Base-by-base conservation (phyloP, 495 filamentous ascomycete genomes). In the Penicillium bovifimosum region DNA sequence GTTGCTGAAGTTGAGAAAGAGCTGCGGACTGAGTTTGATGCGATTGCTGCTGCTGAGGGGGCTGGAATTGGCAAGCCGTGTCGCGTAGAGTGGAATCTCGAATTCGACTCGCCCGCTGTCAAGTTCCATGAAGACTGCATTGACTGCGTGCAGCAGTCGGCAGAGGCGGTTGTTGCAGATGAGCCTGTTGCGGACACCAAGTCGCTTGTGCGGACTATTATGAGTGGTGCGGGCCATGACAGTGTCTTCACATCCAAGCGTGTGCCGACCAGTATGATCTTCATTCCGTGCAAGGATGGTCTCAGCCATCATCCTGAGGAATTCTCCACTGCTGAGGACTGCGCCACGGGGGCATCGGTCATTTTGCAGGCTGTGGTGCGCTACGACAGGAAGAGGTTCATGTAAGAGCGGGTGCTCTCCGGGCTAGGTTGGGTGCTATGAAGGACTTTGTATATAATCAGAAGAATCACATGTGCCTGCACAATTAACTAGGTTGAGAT, bases 101-200 rank as follows among this genome's bases (percentile, higher is more conserved):
- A 88, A 55, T 82, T 79, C 52, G 76, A 81, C 47, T 87, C 83
- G 3, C 74, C 79, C 4, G 85, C 86, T 2, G 78, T 82, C 9
- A 75, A 78, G 36, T 91, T 93, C 69, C 80, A 91, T 60, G 63
- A 75, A 9, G 79, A 85, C 58, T 91, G 87, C 60, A 84, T 91
- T 41, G 58, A 72, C 4, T 85, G 80, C 29, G 86, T 91, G 9
- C 70, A 78, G 53, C 70, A 76, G 17, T 83, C 85, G 20, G 84
- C 85, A 4, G 68, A 71, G 49, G 80, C 73, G 6, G 70, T 77
- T 14, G 72, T 80, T 38, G 67, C 69, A 9, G 74, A 73, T 60
- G 63, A 72, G 1, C 72, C 79, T n/a, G 62, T 73, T 6, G 68
- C 73, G 1, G 68, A 73, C 18, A 62, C 67, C 2, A 73, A 68